Evolutionary conservation across 192 early-diverging fungal genomes (phyloP).

Genomic region (Backusella tarrabulga): DNA sequence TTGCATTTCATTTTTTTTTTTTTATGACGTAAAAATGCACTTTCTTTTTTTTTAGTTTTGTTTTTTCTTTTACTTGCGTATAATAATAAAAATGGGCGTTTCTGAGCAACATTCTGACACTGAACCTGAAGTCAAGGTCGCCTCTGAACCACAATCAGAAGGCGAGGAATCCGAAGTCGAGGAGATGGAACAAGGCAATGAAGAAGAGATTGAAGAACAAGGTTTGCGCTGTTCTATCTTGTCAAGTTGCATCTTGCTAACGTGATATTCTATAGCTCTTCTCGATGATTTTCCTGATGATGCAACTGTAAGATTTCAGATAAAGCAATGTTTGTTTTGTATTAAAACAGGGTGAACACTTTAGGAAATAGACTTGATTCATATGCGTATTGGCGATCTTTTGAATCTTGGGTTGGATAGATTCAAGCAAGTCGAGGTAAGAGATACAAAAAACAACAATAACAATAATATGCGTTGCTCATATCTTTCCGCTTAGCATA

Average conservation of each 20-base stretch:
- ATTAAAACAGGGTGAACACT: background rate
- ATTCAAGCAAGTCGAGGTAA: slow-evolving; percentile 68
- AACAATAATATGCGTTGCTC: background rate
- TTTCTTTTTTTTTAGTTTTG: background rate
- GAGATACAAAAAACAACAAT: background rate
- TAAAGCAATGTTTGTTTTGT: background rate
- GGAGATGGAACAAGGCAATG: background rate
- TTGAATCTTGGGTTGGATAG: slow-evolving; percentile 52
- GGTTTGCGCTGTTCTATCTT: background rate
- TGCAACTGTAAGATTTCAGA: slow-evolving; percentile 32
- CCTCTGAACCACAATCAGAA: background rate
- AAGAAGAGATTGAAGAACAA: slow-evolving; percentile 14
- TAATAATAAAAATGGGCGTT: background rate
- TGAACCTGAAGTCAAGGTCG: background rate
- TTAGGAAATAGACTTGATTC: slow-evolving; percentile 69
- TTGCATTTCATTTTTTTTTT: background rate
- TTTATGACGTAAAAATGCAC: background rate
- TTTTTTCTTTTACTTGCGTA: background rate
- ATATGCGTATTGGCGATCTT: slow-evolving; percentile 60
- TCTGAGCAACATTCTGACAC: background rate
- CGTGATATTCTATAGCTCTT: background rate
- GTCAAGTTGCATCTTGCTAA: background rate
- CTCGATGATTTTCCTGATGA: slow-evolving; percentile 53
- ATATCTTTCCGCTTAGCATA: slow-evolving; percentile 44
- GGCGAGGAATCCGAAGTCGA: slow-evolving; percentile 7